A percentile compares a stretch with the other conserved stretches of the same genome.
Conservation (phyloP, 371 early-diverging fungal genomes). For the Rhizopus arrhizus region DNA sequence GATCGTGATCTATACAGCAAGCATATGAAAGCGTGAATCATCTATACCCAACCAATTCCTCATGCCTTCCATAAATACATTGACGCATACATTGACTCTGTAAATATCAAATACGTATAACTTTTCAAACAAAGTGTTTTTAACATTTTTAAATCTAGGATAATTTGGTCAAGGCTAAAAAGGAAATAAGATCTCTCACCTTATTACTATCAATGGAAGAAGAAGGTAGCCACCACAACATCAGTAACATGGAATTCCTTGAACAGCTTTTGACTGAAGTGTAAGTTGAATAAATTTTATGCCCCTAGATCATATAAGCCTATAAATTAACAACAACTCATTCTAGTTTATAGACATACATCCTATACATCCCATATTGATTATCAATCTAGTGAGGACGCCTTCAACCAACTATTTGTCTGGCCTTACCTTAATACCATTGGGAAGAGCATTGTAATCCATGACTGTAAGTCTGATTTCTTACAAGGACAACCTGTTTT, state of each 20-base stretch:
- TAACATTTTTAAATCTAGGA: slow-evolving; percentile 1
- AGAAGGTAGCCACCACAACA: background rate
- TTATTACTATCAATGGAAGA: slow-evolving; percentile 1
- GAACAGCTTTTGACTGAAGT: slow-evolving; percentile 6
- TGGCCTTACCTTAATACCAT: slow-evolving; percentile 6
- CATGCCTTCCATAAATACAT: background rate
- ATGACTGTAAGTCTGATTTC: slow-evolving; percentile 6
- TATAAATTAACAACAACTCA: slow-evolving; percentile 3
- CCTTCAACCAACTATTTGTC: slow-evolving; percentile 9
- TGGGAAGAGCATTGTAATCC: background rate
- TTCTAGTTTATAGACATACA: slow-evolving; percentile 17
- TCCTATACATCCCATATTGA: slow-evolving; percentile 5
- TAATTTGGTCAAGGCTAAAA: background rate
- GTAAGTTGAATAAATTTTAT: slow-evolving; percentile 1
- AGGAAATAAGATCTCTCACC: background rate
- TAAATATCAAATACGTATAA: background rate
- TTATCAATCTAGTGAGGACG: slow-evolving; percentile 5
- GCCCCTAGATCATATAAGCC: too few species aligned
- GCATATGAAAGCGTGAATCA: too few species aligned
- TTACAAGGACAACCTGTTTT: slow-evolving; percentile 2
- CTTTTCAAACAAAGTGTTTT: too few species aligned
- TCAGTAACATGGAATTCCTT: slow-evolving; percentile 1
- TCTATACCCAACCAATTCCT: background rate
- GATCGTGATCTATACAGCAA: too few species aligned
- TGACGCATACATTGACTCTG: background rate